Evolutionary conservation across 768 basidiomycete species (phyloP).

Genomic region (Leccinum arenicola): DNA sequence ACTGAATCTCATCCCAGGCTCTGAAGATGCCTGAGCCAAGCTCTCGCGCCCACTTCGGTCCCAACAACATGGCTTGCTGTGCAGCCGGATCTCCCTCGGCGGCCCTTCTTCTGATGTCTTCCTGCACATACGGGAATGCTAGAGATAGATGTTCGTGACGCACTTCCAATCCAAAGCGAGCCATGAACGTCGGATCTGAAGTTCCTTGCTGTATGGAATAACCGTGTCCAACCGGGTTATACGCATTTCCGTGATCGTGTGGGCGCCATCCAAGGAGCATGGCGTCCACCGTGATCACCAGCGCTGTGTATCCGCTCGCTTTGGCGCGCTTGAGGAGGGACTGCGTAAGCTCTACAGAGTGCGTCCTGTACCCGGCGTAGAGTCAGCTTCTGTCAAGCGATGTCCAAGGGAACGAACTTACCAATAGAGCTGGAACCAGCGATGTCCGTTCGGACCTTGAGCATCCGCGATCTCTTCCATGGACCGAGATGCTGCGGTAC

Average conservation of each 20-base stretch:
- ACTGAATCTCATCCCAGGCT: conserved; percentile 45
- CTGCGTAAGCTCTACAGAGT: conserved; percentile 35
- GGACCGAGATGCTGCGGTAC: conserved; percentile 37
- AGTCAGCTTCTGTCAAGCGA: neutral
- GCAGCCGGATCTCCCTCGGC: conserved; percentile 32
- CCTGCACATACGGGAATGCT: conserved; percentile 36
- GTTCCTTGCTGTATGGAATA: conserved; percentile 40
- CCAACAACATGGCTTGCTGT: conserved; percentile 30
- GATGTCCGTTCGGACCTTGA: conserved; percentile 37
- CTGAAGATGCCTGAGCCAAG: conserved; percentile 39
- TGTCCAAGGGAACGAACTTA: neutral
- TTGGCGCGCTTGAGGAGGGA: conserved; percentile 45
- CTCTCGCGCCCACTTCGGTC: conserved; percentile 38
- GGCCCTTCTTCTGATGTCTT: conserved; percentile 23
- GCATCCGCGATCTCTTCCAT: conserved; percentile 50
- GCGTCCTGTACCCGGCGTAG: conserved; percentile 31
- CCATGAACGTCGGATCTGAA: conserved; percentile 50
- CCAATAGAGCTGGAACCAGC: conserved; percentile 55
- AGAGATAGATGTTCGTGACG: conserved; percentile 27
- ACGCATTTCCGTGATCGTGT: conserved; percentile 39
- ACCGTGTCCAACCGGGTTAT: conserved; percentile 37
- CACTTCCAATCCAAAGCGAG: conserved; percentile 26
- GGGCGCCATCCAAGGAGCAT: conserved; percentile 45
- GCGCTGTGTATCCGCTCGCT: conserved; percentile 38
- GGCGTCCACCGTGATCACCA: conserved; percentile 47